phyloP scores from a whole-genome alignment of 1,139 yeast genomes.

The Geotrichum siamense region DNA sequence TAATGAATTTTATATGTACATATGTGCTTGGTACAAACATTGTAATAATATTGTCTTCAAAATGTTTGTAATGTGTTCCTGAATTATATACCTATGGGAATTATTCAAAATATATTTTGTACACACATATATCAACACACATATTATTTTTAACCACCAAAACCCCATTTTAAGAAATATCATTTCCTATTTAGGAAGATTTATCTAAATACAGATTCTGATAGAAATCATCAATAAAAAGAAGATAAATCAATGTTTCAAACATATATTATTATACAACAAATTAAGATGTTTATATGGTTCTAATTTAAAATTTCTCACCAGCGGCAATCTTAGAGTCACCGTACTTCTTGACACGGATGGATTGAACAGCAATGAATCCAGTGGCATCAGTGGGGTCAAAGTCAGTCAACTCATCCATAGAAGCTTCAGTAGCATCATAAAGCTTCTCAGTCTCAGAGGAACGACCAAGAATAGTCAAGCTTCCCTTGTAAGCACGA shows the following conservation, averaged over 20 bases:
- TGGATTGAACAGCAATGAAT: slow-evolving; percentile 95
- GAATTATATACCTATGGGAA: neutral
- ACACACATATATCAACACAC: neutral
- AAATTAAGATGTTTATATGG: neutral
- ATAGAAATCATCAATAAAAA: slow-evolving; percentile 3
- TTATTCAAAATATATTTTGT: neutral
- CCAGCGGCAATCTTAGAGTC: slow-evolving; percentile 84
- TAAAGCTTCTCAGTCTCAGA: slow-evolving; percentile 92
- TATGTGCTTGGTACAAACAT: too few relatives aligned
- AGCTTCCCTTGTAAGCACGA: slow-evolving; percentile 84
- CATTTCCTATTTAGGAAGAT: neutral
- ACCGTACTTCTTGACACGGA: slow-evolving; percentile 96
- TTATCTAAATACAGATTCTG: neutral
- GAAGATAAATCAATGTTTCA: neutral
- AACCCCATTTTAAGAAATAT: neutral
- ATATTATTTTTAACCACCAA: neutral
- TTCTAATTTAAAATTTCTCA: slow-evolving; percentile 39
- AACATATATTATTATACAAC: neutral
- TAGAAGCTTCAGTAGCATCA: slow-evolving; percentile 96
- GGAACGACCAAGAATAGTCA: slow-evolving; percentile 83
- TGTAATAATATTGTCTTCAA: too few relatives aligned
- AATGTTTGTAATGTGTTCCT: too few relatives aligned
- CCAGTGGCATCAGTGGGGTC: slow-evolving; percentile 96
- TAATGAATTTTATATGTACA: too few relatives aligned
- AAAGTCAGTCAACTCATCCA: slow-evolving; percentile 98